Evolutionary conservation across 148 eudicot genomes (phyloP), one percentile per base, ranked within the genome.

Genomic region (Nyssa sinensis): DNA sequence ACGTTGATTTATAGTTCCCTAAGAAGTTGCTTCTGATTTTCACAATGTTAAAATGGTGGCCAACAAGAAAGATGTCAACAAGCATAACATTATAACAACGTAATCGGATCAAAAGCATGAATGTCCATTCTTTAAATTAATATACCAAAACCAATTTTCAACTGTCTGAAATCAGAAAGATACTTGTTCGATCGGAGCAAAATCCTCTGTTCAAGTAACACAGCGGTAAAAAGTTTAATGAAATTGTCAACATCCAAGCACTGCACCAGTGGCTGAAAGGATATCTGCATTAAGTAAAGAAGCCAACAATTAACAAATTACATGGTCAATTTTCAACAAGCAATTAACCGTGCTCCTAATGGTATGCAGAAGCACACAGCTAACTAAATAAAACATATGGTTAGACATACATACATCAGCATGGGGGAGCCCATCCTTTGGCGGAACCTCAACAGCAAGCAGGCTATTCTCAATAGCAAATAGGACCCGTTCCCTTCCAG

Each of bases 211-310:
- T 95, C 99, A 73, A 95, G 92, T 75, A 95, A 75, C 58, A 95
- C 97, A 76, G 97, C 92, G n/a, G 99, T 93, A 78, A 95, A 95
- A 60, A 95, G 86, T 80, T 84, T 84, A 79, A 92, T 84, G 76
- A 95, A 81, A 85, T 95, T 95, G 84, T 93, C 97, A 77, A 95
- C 96, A 82, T 93, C 99, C 90, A 95, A 84, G 81, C 99, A 90
- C 86, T 90, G 99, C 65, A 92, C 83, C 84, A 95, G 79, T 21
- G 97, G 97, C 79, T 89, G 97, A 84, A 92, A 91, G 53, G 97
- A 90, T 83, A 95, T 88, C 99, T 95, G 94, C 82, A 84, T 58
- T 29, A 64, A 73, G 73, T 27, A 58, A 75, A 67, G 72, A 25
- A 63, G 51, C 59, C 47, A 55, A 73, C 39, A 6, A 32, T 34